Base-by-base conservation (phyloP, 129 eudicot genomes). In the Lactuca saligna region DNA sequence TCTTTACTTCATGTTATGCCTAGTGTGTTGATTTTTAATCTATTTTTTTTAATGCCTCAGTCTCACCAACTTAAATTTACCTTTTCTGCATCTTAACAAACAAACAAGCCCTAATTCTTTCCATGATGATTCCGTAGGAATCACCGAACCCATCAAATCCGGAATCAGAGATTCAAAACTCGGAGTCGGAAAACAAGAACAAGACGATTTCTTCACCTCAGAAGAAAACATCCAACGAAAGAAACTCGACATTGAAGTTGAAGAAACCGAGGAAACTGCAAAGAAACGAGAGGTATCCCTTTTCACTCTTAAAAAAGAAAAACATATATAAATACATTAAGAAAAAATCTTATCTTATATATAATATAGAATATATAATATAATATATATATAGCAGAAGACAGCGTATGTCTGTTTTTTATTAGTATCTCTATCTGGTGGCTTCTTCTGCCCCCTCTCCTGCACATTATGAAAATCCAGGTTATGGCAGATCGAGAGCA, bases 401-500 rank as follows among this genome's bases (percentile, higher is more conserved):
- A 91, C 97, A 86, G 97, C 97, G 87, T 85, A 83, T 91, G 97
- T 74, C 61, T 83, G 93, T 83, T 89, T 84, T 91, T 46, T 46
- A 46, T 35, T 35, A 35, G 5, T 93, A 87, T 86, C 89, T 87
- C 87, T 94, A 85, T 87, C 97, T 87, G 99, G 97, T 89, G 97
- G 97, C 88, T 92, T 85, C 87, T 86, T 79, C 96, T 92, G 91
- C 98, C 91, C 80, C 80, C 92, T 95, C 87, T 89, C 91, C 80
- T 90, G 96, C 99, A 90, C 90, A 79, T 93, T 85, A 75, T 87
- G 89, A 85, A 89, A 87, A 88, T 92, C 85, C 94, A 93, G 99
- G 99, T 94, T 81, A 80, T 94, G 78, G 99, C 97, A 83, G 97
- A 94, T 84, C 96, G 97, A 32, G 99, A 94, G 89, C 93, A 83